Conservation (phyloP, 306 rosid genomes). For the Luffa acutangula region DNA sequence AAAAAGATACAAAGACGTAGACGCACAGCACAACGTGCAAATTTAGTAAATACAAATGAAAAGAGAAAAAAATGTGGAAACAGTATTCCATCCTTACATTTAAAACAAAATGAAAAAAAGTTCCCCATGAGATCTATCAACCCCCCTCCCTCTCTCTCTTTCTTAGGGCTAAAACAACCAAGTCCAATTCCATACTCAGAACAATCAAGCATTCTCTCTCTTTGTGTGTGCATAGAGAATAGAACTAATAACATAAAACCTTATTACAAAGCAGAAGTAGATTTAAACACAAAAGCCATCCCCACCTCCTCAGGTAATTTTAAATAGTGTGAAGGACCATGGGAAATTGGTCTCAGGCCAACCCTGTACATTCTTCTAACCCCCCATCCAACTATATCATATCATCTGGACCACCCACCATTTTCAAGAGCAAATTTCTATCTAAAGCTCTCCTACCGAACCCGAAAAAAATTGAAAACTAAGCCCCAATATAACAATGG, state of each 20-base stretch:
- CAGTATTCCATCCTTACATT: not conserved
- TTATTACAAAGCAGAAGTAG: not conserved
- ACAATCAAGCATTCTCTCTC: not conserved
- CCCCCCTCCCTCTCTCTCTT: not conserved
- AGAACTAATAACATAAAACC: not conserved
- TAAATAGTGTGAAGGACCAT: not conserved
- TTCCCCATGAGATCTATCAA: not conserved
- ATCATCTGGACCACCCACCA: not conserved
- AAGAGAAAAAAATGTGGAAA: not conserved
- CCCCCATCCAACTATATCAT: not conserved
- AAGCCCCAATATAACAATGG: not conserved
- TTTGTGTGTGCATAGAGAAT: not conserved
- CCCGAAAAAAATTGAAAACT: not conserved
- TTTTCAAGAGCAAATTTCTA: not conserved
- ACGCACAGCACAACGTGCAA: not conserved
- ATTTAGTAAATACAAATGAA: not conserved
- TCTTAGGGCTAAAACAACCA: not conserved
- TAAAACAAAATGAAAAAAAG: not conserved
- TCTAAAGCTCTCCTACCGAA: not conserved
- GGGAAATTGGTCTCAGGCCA: not conserved
- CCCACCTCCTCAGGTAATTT: not conserved
- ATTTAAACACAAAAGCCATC: not conserved
- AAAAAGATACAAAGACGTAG: not conserved
- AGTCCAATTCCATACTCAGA: not conserved
- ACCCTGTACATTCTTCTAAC: conserved; percentile 4